phyloP scores from a whole-genome alignment of 208 protist species.

The Acanthamoeba quina region DNA sequence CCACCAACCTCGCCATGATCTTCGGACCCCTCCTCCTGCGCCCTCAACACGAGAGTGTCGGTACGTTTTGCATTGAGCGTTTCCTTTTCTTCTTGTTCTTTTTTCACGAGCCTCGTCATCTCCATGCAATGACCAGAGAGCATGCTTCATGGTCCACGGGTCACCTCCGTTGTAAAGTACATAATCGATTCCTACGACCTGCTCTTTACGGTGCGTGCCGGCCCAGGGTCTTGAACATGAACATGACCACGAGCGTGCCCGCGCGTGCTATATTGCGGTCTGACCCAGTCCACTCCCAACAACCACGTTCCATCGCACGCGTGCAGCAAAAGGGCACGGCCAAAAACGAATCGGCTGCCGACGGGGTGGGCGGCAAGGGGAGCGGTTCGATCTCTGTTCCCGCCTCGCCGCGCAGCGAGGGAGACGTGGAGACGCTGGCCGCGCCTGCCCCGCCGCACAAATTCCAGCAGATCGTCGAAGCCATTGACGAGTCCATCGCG shows the following conservation, averaged over 20 bases:
- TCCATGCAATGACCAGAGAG: background rate
- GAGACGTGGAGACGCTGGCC: background rate
- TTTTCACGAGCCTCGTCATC: background rate
- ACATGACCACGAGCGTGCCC: no score
- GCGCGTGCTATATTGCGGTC: no score
- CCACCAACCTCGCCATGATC: constrained; percentile 50
- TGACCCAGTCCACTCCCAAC: background rate
- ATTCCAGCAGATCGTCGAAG: constrained; percentile 24
- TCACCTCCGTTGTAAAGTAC: constrained; percentile 35
- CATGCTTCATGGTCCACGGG: constrained; percentile 12
- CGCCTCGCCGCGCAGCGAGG: background rate
- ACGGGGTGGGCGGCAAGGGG: background rate
- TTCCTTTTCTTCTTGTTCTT: background rate
- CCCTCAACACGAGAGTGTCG: background rate
- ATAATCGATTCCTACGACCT: constrained; percentile 32
- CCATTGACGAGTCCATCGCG: constrained; percentile 39
- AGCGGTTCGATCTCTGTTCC: background rate
- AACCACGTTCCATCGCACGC: background rate
- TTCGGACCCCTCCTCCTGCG: constrained; percentile 52
- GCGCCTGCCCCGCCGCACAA: background rate
- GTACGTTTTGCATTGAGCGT: background rate
- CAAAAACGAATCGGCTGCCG: background rate
- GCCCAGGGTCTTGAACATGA: no score
- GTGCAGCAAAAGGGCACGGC: background rate
- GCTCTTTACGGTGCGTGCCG: constrained; percentile 3